Conservation (phyloP, 371 early-diverging fungal genomes). For the Coemansia sp. region DNA sequence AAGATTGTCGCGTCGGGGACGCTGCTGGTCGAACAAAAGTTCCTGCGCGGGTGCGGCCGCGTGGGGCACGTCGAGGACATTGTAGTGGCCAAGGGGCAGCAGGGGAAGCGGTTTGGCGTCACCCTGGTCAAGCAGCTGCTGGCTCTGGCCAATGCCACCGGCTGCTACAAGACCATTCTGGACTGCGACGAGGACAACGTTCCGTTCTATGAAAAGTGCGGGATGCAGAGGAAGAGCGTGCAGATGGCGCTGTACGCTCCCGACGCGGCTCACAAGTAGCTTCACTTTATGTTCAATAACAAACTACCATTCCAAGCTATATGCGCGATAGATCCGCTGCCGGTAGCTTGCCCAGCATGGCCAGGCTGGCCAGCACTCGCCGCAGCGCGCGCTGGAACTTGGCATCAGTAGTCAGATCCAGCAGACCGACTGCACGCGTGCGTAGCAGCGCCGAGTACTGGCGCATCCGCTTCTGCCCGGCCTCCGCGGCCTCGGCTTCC, state of each 20-base stretch:
- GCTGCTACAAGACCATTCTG: conserved; percentile 81
- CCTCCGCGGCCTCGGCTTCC: not conserved
- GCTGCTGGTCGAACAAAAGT: conserved; percentile 94
- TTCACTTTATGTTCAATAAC: not conserved
- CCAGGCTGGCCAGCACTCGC: conserved; percentile 17
- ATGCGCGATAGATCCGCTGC: conserved; percentile 6
- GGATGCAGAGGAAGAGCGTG: conserved; percentile 77
- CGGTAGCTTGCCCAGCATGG: conserved; percentile 26
- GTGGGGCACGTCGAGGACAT: conserved; percentile 95
- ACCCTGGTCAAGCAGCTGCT: conserved; percentile 72
- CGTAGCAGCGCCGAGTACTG: conserved; percentile 31
- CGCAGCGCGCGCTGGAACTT: conserved; percentile 1
- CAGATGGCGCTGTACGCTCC: conserved; percentile 76
- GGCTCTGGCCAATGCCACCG: conserved; percentile 60
- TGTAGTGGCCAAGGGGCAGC: conserved; percentile 89
- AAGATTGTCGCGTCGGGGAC: conserved; percentile 92
- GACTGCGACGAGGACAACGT: conserved; percentile 87
- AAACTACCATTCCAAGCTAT: not conserved
- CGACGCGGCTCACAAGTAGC: conserved; percentile 13
- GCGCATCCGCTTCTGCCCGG: conserved; percentile 5
- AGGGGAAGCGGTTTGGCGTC: conserved; percentile 86
- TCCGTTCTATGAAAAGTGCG: conserved; percentile 93
- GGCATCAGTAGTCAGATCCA: conserved; percentile 8
- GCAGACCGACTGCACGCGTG: conserved; percentile 24
- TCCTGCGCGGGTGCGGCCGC: conserved; percentile 82